phyloP scores from a whole-genome alignment of 371 early-diverging fungal genomes.

The Dinochytrium kinnereticum region DNA sequence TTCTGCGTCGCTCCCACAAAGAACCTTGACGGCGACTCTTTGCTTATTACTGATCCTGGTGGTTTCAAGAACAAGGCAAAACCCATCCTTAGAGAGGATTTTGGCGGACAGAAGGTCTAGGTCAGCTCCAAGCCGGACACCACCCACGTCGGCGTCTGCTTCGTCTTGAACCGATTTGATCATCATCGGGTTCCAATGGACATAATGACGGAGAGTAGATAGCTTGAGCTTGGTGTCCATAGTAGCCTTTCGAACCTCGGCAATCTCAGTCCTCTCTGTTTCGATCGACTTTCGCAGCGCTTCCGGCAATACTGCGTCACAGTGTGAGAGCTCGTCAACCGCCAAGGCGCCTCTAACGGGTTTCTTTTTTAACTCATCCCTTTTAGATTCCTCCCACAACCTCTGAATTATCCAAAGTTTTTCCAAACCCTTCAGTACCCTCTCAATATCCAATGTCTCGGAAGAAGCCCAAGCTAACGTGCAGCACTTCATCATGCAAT shows the following conservation, averaged over 20 bases:
- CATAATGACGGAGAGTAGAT: background rate
- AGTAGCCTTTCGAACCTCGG: background rate
- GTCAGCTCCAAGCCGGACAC: background rate
- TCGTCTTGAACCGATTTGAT: background rate
- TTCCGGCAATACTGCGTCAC: too few relatives aligned
- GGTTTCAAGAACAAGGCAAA: background rate
- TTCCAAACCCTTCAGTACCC: background rate
- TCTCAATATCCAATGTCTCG: background rate
- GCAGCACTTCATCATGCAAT: background rate
- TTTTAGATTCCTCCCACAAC: background rate
- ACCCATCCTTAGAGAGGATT: background rate
- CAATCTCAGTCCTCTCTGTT: background rate
- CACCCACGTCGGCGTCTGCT: background rate
- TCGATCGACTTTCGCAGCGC: background rate
- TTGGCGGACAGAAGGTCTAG: background rate
- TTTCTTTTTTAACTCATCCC: background rate
- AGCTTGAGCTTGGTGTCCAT: background rate
- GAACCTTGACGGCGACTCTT: background rate
- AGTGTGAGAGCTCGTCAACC: background rate
- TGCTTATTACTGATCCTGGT: background rate
- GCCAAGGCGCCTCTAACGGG: background rate
- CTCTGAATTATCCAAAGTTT: background rate
- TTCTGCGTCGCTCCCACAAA: background rate
- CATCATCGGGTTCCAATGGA: background rate
- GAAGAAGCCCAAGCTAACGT: background rate